Base-by-base conservation (phyloP, 2,329 filamentous ascomycete genomes). In the Colletotrichum sansevieriae region DNA sequence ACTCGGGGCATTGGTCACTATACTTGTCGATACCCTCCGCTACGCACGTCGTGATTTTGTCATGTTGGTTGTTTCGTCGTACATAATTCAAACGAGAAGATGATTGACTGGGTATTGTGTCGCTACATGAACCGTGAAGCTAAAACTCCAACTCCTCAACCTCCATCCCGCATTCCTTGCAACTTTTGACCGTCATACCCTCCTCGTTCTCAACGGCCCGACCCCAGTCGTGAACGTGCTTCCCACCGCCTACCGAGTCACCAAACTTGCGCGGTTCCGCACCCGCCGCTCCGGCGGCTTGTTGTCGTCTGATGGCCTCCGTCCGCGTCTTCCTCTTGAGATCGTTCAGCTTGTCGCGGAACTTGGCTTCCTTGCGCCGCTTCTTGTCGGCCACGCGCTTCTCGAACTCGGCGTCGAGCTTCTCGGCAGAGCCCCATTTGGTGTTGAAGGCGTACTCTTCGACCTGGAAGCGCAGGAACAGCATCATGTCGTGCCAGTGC, bases 401-500 rank as follows among this genome's bases (percentile, higher is more conserved):
- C 78, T 92, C 93, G 74, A 96, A 98, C 80, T 98, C 95, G 5
- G 88, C 93, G 76, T 98, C 96, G 4, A 98, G 82, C 0, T 91
- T 92, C 76, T 96, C 94, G 0, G 92, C 81, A 0, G 91, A 94
- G 0, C 96, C 96, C 96, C 96, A 99, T 82, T 98, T 98, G 72
- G 89, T 90, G 1, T 86, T 89, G 74, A 98, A 91, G 0, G 95
- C 96, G 76, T 98, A 98, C 65, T 94, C 94, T 77, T 99, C 96
- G 2, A 99, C 93, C 77, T 99, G 96, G 70, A 90, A 97, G 1
- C 96, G 91, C 22, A 99, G 84, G 77, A 96, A 99, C 2, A 99
- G 87, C 91, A 97, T 97, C 96, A 99, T 99, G 83, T 97, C 94
- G 79, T 98, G 94, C 93, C 94, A 99, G 67, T 95, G 94, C 0